Evolutionary conservation across 2,329 filamentous ascomycete genomes (phyloP), one percentile per base, ranked within the genome.

Genomic region (Venturia effusa): DNA sequence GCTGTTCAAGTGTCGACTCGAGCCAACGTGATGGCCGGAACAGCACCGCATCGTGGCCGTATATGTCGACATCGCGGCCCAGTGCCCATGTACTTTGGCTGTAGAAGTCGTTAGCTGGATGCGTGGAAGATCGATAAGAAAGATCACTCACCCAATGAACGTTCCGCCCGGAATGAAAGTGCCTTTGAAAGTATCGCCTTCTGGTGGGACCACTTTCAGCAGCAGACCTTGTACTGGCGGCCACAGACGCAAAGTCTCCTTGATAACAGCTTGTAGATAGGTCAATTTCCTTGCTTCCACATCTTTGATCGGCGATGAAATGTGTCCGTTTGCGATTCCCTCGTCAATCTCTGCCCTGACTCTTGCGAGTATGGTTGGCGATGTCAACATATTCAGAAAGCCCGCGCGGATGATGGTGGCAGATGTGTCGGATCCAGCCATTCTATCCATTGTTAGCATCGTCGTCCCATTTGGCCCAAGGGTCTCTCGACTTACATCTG

Each of bases 381-480:
- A 79, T n/a, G 78, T 81, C 27, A 80, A 77, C 64, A 85, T 70
- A 68, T 82, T 77, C 27, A 85, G 76, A 63, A 85, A 67, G 1
- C 78, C 82, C 43, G 78, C 74, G 2, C 83, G 79, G 11, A 86
- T 77, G 1, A 78, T 78, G 0, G 81, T 82, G 0, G 84, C 81
- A 0, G 82, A 83, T 0, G 82, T 84, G 66, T 86, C 83, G 0
- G 81, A 82, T 4, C 83, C 84, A 4, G 83, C 83, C 5, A 83
- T 74, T 48, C 77, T 77, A 57, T 61, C 19, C 4, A 7, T 19
- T 17, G n/a, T 54, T 27, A 40, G 41, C 24, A 27, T 17, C 17
- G 24, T 45, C 6, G 24, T 2, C 34, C 27, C 32, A 27, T 10
- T 17, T 27, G 2, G 32, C 43, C 11, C 24, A 27, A 22, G 59